Percentiles rank a stretch among this genome's conserved stretches.
phyloP scores from a whole-genome alignment of 352 stramenopile species.

The Poterioochromonas sp. region DNA sequence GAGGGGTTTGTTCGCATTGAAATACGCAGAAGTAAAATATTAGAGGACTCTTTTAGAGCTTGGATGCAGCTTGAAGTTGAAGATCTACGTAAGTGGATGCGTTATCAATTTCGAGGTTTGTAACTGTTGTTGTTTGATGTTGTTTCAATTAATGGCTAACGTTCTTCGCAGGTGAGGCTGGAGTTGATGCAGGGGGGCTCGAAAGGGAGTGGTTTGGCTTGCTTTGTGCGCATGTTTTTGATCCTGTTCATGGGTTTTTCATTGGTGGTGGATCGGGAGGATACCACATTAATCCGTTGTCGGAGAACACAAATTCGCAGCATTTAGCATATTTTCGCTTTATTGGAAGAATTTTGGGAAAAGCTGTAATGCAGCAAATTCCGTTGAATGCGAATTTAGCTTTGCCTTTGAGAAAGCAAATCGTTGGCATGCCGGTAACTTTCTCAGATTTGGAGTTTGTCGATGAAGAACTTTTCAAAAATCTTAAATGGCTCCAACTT shows the following conservation, averaged over 20 bases:
- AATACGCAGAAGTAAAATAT: slow-evolving; percentile 62
- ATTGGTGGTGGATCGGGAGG: slow-evolving; percentile 44
- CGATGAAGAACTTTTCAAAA: slow-evolving; percentile 79
- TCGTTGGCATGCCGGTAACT: slow-evolving; percentile 67
- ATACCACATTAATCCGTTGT: slow-evolving; percentile 71
- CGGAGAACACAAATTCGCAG: slow-evolving; percentile 6
- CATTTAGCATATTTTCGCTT: slow-evolving; percentile 71
- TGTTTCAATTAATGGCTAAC: no score
- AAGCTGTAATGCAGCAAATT: slow-evolving; percentile 70
- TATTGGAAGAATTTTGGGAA: slow-evolving; percentile 65
- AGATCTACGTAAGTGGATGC: slow-evolving; percentile 68
- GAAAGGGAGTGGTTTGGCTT: slow-evolving; percentile 80
- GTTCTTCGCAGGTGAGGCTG: slow-evolving; percentile 73
- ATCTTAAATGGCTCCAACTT: slow-evolving; percentile 76
- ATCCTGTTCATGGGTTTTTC: slow-evolving; percentile 67
- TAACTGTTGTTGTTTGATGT: no score
- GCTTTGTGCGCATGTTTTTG: slow-evolving; percentile 74
- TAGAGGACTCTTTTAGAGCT: slow-evolving; percentile 75
- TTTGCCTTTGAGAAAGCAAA: slow-evolving; percentile 71
- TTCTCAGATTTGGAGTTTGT: slow-evolving; percentile 77
- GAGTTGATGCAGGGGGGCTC: slow-evolving; percentile 75
- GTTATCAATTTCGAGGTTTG: no score
- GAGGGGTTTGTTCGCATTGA: slow-evolving; percentile 65
- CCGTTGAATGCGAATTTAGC: slow-evolving; percentile 63
- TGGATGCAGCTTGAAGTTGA: slow-evolving; percentile 65